Percentiles rank a stretch among this genome's conserved stretches.
phyloP scores from a whole-genome alignment of 2,329 filamentous ascomycete genomes.

The Gyromitra esculenta region DNA sequence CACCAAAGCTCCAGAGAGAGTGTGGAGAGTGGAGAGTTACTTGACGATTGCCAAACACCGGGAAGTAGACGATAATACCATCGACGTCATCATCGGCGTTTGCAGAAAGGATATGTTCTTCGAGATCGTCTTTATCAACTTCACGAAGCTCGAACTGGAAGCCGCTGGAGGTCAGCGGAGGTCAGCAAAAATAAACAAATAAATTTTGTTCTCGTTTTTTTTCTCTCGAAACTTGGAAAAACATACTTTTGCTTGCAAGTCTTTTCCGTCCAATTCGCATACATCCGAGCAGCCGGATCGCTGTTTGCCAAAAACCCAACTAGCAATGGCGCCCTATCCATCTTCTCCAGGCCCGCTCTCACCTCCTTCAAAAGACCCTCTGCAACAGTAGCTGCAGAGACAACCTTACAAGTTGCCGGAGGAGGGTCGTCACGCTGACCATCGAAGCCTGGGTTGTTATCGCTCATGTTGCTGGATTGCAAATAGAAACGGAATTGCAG shows the following conservation, averaged over 20 bases:
- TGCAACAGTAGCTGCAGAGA: conserved; percentile 86
- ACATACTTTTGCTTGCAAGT: conserved; percentile 94
- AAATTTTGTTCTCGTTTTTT: neutral
- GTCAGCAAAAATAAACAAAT: conserved; percentile 42
- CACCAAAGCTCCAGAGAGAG: neutral
- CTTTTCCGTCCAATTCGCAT: conserved; percentile 97
- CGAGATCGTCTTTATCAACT: conserved; percentile 85
- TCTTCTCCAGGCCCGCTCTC: conserved; percentile 65
- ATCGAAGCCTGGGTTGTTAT: conserved; percentile 14
- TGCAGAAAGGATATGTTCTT: conserved; percentile 85
- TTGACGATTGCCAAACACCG: conserved; percentile 77
- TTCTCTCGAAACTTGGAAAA: neutral
- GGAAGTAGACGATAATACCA: conserved; percentile 95
- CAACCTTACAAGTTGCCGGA: conserved; percentile 80
- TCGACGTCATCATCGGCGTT: conserved; percentile 73
- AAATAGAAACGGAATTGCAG: neutral
- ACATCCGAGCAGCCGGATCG: conserved; percentile 89
- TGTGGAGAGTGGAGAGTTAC: conserved; percentile 31
- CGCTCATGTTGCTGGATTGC: conserved; percentile 30
- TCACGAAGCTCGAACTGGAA: conserved; percentile 87
- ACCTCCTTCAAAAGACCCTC: conserved; percentile 79
- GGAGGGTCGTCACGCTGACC: neutral
- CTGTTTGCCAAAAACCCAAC: conserved; percentile 92
- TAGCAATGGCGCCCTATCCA: conserved; percentile 72
- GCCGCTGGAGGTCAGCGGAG: conserved; percentile 68